A percentile compares a stretch with the other conserved stretches of the same genome.
Evolutionary conservation across 352 stramenopile species (phyloP).

Genomic region (Plasmopara muralis): DNA sequence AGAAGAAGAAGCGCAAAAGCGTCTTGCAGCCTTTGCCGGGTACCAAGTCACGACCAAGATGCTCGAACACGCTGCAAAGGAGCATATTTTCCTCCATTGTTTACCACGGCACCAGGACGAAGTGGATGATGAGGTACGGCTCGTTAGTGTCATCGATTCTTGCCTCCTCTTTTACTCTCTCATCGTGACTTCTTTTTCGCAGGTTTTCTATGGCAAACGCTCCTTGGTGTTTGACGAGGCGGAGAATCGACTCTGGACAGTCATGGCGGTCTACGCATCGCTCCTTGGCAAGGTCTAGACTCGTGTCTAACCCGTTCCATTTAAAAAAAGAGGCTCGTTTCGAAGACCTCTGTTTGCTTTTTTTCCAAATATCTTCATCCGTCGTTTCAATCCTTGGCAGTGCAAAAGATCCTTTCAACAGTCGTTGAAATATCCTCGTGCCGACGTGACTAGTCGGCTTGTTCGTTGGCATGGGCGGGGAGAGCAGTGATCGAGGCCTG

Average conservation of each 20-base stretch:
- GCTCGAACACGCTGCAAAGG: slow-evolving; percentile 82
- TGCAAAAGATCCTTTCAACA: not conserved
- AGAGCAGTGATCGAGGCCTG: slow-evolving; percentile 24
- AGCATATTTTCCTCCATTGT: slow-evolving; percentile 97
- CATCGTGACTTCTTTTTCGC: not conserved
- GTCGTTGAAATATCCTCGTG: not conserved
- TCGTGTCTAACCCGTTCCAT: no score
- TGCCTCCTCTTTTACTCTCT: slow-evolving; percentile 1
- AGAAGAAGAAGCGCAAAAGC: slow-evolving; percentile 90
- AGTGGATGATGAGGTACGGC: slow-evolving; percentile 91
- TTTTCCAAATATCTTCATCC: no score
- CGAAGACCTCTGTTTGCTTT: no score
- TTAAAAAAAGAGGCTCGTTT: no score
- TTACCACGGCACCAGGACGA: slow-evolving; percentile 95
- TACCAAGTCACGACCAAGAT: slow-evolving; percentile 93
- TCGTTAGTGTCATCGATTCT: not conserved
- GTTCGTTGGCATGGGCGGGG: slow-evolving; percentile 52
- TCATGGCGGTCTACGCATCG: slow-evolving; percentile 93
- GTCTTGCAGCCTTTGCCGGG: slow-evolving; percentile 91
- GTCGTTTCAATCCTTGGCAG: no score
- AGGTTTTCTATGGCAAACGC: slow-evolving; percentile 93
- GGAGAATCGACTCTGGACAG: slow-evolving; percentile 98
- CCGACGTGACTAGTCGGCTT: not conserved
- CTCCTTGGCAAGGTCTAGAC: slow-evolving; percentile 31
- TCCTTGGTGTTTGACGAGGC: slow-evolving; percentile 96